Evolutionary conservation across 352 stramenopile genomes (phyloP).

Genomic region (Phytophthora boehmeriae): DNA sequence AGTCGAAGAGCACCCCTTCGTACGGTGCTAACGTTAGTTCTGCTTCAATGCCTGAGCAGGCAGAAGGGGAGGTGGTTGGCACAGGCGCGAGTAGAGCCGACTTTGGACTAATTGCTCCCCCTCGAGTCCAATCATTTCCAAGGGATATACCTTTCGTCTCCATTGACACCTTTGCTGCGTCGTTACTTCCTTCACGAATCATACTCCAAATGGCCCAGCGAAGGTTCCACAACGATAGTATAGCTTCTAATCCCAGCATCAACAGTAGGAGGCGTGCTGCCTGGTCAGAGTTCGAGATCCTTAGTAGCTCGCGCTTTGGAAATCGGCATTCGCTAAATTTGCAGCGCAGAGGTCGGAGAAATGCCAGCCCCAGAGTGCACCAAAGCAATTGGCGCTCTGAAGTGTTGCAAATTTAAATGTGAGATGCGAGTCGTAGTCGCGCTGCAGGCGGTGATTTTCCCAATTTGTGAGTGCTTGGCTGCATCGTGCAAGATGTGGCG

Average conservation of each 20-base stretch:
- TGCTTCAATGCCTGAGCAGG: constrained; percentile 24
- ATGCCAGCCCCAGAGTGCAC: constrained; percentile 59
- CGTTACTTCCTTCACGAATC: constrained; percentile 11
- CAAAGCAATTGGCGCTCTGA: constrained; percentile 69
- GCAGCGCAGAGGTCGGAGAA: constrained; percentile 45
- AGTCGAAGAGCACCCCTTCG: constrained; percentile 79
- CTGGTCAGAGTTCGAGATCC: constrained; percentile 47
- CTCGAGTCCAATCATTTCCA: constrained; percentile 3
- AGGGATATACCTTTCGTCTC: constrained; percentile 1
- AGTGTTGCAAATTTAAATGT: constrained; percentile 77
- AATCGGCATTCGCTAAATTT: constrained; percentile 13
- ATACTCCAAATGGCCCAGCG: constrained; percentile 36
- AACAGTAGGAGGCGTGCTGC: constrained; percentile 55
- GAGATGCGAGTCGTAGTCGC: constrained; percentile 69
- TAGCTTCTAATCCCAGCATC: constrained; percentile 54
- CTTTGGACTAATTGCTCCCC: constrained; percentile 1
- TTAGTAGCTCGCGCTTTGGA: constrained; percentile 15
- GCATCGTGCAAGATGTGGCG: constrained; percentile 42
- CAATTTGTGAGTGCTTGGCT: constrained; percentile 58
- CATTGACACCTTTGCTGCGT: not conserved
- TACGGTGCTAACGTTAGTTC: constrained; percentile 59
- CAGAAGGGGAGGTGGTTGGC: not conserved
- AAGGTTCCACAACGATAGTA: constrained; percentile 51
- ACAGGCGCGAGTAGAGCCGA: constrained; percentile 13
- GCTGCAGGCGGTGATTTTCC: constrained; percentile 78